phyloP scores from a whole-genome alignment of 495 filamentous ascomycete genomes.

The Lasiosphaeria miniovina region DNA sequence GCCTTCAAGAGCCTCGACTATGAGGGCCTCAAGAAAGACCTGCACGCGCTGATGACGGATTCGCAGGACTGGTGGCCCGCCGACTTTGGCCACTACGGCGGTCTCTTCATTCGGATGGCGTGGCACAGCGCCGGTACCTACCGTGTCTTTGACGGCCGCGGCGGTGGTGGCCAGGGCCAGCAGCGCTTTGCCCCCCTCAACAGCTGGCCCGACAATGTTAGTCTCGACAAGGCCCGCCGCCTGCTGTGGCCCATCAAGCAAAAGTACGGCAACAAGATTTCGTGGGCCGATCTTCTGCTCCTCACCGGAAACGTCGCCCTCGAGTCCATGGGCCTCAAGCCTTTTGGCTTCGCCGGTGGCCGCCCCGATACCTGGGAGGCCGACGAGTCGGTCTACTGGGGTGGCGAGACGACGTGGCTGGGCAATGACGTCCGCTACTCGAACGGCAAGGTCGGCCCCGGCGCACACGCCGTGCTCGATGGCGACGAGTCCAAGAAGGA shows the following conservation, averaged over 20 bases:
- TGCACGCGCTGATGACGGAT: slow-evolving; percentile 64
- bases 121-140: slow-evolving; percentile 77
- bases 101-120: slow-evolving; percentile 72
- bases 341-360: slow-evolving; percentile 69
- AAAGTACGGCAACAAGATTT: slow-evolving; percentile 78
- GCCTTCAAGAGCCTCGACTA: slow-evolving; percentile 72
- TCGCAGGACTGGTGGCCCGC: slow-evolving; percentile 76
- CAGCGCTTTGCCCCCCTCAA: slow-evolving; percentile 75
- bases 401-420: slow-evolving; percentile 66
- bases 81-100: slow-evolving; percentile 74
- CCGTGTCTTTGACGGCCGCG: slow-evolving; percentile 67
- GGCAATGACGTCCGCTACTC: slow-evolving; percentile 65
- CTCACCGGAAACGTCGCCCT: slow-evolving; percentile 71
- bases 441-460: slow-evolving; percentile 43
- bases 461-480: slow-evolving; percentile 43
- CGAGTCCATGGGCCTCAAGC: slow-evolving; percentile 71
- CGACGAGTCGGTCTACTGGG: slow-evolving; percentile 73
- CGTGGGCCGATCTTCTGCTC: slow-evolving; percentile 68
- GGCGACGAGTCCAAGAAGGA: slow-evolving; percentile 44
- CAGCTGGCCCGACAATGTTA: slow-evolving; percentile 76
- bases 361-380: slow-evolving; percentile 68
- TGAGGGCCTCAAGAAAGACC: slow-evolving; percentile 66
- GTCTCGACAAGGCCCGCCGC: slow-evolving; percentile 72
- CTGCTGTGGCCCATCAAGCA: slow-evolving; percentile 78
- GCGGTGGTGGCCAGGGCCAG: slow-evolving; percentile 67